Base-by-base conservation (phyloP, 305 asterid genomes). In the Petunia hybrid region DNA sequence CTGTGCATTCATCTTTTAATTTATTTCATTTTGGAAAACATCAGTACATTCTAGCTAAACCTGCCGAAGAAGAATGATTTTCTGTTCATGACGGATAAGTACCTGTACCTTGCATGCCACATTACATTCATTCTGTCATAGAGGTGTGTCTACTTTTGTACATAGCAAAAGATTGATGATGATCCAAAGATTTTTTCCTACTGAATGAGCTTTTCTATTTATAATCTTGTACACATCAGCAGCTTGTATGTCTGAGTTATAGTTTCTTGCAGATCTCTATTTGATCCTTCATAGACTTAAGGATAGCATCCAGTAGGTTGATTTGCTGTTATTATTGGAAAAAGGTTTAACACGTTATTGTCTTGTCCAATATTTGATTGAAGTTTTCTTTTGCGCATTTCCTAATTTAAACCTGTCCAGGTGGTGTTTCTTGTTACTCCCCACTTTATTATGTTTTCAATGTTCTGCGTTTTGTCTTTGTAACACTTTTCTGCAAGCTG, bases 241-340 rank as follows among this genome's bases (percentile, higher is more conserved):
- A 35, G 77, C 77, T 71, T 74, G 63, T 51, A 73, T 3, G 46
- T 48, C 6, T 53, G 46, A 74, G 2, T 3, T 46, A 36, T 74
- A 53, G n/a, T 74, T 73, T 74, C 78, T 73, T 53, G 46, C 13
- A 4, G 35, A 36, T 51, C 64, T 51, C 36, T 51, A 36, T 73
- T 35, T 73, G 78, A 74, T 1, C 46, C 64, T 51, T 45, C 64
- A 74, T 51, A 51, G 63, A 13, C 63, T 35, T 51, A 73, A 51
- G 63, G 8, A 73, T 48, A 73, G 6, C 14, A 73, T 36, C 78
- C 51, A 6, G 48, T 36, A 73, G 78, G 64, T 53, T 73, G 1
- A 51, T 10, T 73, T 2, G 1, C 63, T 3, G 41, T 73, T 36
- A 38, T 14, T 53, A 38, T 64, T 1, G 3, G 46, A 53, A 74